Evolutionary conservation across 208 protist species (phyloP), one percentile per base, ranked within the genome.

Genomic region (Leptomonas pyrrhocoris): DNA sequence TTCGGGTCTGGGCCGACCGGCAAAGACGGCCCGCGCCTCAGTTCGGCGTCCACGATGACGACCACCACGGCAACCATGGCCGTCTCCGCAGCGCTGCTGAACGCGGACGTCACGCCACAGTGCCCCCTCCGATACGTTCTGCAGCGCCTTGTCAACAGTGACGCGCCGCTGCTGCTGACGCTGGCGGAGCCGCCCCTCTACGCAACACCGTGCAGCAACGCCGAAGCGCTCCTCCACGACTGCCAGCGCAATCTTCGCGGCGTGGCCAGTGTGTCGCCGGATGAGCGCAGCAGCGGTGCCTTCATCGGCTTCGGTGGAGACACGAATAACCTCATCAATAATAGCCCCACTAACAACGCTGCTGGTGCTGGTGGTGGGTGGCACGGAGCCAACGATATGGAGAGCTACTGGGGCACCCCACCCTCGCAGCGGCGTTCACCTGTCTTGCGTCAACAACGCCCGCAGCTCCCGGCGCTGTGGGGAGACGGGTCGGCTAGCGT

Each of bases 391-490:
- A 64, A 54, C 38, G 48, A 54, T n/a, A 48, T 31, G 30, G 63
- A 67, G 23, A 55, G 64, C 48, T 45, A 40, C 70, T 27, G 62
- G 1, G 60, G 68, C 36, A 74, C 59, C 1, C 42, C 66, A 18
- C 60, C 49, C 5, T 45, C 31, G 49, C 77, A 56, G 42, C 68
- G 54, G 49, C 57, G 31, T 21, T 43, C 54, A 7, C 55, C 57
- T 27, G 34, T 60, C 6, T 42, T 54, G 7, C 64, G 12, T 6
- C 63, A 48, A 48, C 48, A 70, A 19, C 64, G 30, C 1, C 72
- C 72, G 49, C 68, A 68, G 60, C 50, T 86, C 56, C 81, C 81
- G 43, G 69, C 73, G 50, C 55, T 86, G 57, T 86, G 81, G 81
- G 77, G 74, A 27, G 73, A 81, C 43, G 77, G 77, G 18, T 81